A percentile compares a stretch with the other conserved stretches of the same genome.
phyloP scores from a whole-genome alignment of 1,284 basidiomycete species.

The Ceratobasidium sp. region DNA sequence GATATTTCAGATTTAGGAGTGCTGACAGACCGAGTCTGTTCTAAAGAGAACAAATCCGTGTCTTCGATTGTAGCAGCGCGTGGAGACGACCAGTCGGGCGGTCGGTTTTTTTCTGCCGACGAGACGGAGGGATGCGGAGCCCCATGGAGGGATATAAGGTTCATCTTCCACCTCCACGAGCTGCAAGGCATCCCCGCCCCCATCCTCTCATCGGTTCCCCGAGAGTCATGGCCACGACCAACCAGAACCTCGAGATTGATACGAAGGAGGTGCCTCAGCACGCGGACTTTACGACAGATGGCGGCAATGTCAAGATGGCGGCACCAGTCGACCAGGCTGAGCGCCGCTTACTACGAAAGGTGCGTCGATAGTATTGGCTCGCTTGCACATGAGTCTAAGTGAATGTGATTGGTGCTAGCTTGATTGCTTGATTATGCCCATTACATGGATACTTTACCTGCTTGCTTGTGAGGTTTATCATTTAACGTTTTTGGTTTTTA shows the following conservation, averaged over 20 bases:
- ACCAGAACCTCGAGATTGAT: slow-evolving; percentile 27
- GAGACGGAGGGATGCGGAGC: slow-evolving; percentile 14
- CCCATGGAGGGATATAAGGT: slow-evolving; percentile 36
- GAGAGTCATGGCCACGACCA: slow-evolving; percentile 12
- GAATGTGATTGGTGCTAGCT: not conserved
- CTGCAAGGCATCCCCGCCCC: slow-evolving; percentile 1
- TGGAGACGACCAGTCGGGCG: not conserved
- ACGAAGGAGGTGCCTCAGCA: slow-evolving; percentile 39
- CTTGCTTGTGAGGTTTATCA: slow-evolving; percentile 30
- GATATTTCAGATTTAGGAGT: slow-evolving; percentile 31
- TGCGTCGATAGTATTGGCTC: not conserved
- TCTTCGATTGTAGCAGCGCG: not conserved
- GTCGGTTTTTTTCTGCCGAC: not conserved
- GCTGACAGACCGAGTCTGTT: not conserved
- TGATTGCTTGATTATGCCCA: slow-evolving; percentile 39
- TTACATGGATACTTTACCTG: slow-evolving; percentile 34
- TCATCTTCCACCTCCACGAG: not conserved
- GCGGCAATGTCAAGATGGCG: slow-evolving; percentile 38
- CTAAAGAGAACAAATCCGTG: slow-evolving; percentile 16
- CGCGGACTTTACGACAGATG: slow-evolving; percentile 19
- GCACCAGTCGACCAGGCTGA: slow-evolving; percentile 38
- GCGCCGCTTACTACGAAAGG: slow-evolving; percentile 33
- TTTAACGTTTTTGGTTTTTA: not conserved
- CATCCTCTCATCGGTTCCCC: not conserved
- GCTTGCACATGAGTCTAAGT: not conserved